Evolutionary conservation across 2,329 filamentous ascomycete genomes (phyloP), one percentile per base, ranked within the genome.

Genomic region (Aschersonia sp.): DNA sequence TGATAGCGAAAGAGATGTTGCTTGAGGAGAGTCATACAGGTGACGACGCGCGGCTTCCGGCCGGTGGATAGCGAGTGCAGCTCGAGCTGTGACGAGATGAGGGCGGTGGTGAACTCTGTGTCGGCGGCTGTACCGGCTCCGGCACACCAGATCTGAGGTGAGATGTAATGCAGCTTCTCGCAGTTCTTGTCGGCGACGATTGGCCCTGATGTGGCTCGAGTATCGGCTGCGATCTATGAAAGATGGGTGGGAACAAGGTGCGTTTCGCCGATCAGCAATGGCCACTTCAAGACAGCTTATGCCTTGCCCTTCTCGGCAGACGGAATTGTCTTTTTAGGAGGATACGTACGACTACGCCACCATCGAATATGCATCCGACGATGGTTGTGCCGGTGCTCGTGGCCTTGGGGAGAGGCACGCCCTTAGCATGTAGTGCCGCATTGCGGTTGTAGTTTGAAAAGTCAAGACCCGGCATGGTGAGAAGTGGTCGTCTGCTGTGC

Each of bases 151-250:
- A 98, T 98, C 69, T 96, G 89, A 51, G 92, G 91, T 43, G 92
- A 78, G 67, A 98, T 98, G 76, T 94, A 98, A 74, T 98, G 92
- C 55, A 98, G 82, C 75, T 98, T 98, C 73, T 98, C 91, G 75
- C 92, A 97, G 78, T 98, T 98, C 87, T 98, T 98, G 80, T 98
- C 92, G 69, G 94, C 94, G 58, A 98, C 92, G 69, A 98, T 98
- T 56, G 92, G 89, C 38, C 92, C 92, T 55, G 86, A 94, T 44
- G 92, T 98, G 54, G 92, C 92, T 78, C 92, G 82, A 56, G 92
- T 98, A 71, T 98, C 92, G 72, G 92, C 92, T 54, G 92, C 92
- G 68, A 98, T 97, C 85, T 89, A 31, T 7, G 35, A 7, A 30
- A 35, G 45, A 45, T 20, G 20, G 20, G 20, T 20, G 29, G 45